These are phyloP conservation scores for Sphaerosporella brunnea DNA, from an alignment of 495 filamentous ascomycete genomes.

Conservation along the genomic window DNA sequence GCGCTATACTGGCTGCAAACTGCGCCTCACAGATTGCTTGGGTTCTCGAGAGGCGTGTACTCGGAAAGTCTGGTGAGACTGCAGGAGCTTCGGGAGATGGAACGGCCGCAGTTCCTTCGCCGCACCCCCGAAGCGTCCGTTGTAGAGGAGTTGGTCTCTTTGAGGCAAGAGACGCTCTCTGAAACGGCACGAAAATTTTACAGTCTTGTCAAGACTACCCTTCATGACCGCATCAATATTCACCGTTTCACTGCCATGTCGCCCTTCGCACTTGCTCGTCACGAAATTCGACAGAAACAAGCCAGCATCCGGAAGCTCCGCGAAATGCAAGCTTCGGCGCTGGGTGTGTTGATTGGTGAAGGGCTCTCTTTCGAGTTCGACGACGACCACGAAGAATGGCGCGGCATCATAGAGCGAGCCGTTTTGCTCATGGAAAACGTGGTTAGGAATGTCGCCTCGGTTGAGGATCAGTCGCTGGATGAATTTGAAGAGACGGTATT, in stretches of 20 bases:
- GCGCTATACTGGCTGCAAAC: conserved; percentile 69
- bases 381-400: conserved; percentile 45
- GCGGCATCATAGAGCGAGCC: conserved; percentile 47
- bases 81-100: conserved; percentile 26
- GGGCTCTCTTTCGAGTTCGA: conserved; percentile 45
- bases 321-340: conserved; percentile 63
- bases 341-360: conserved; percentile 72
- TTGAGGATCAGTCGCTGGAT: conserved; percentile 40
- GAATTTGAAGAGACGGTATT: conserved; percentile 57
- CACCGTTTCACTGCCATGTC: conserved; percentile 42
- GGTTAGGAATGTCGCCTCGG: conserved; percentile 38
- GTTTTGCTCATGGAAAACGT: conserved; percentile 69
- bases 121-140: conserved; percentile 1
- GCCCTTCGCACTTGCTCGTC: conserved; percentile 49
- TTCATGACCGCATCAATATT: conserved; percentile 42
- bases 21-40: conserved; percentile 52
- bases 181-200: conserved; percentile 63
- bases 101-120: conserved; percentile 15
- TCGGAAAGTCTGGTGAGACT: conserved; percentile 36
- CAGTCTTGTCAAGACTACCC: conserved; percentile 51
- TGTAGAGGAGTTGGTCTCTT: conserved; percentile 9
- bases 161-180: conserved; percentile 28
- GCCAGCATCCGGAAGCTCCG: conserved; percentile 45
- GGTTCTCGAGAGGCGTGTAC: conserved; percentile 45
- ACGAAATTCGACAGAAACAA: conserved; percentile 53